Evolutionary conservation across 2,329 filamentous ascomycete species (phyloP).

Genomic region (Sarocladium strictum): DNA sequence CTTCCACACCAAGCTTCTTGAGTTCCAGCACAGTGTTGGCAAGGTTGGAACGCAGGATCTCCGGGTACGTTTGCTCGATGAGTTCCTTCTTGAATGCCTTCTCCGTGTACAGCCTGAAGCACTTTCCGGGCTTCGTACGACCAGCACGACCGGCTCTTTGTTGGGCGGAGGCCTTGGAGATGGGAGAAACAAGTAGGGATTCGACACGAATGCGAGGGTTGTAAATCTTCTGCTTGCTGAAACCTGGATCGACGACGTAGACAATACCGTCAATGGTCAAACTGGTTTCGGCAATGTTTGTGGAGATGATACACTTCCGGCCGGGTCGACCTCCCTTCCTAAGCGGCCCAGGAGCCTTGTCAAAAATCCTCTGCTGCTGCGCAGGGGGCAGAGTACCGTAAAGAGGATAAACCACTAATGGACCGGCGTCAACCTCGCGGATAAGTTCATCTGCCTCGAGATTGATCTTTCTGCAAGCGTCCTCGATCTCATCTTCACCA

Average conservation of each 20-base stretch:
- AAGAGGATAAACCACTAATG: constrained; percentile 83
- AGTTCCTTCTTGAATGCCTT: constrained; percentile 95
- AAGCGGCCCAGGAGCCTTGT: constrained; percentile 70
- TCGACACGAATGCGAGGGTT: constrained; percentile 95
- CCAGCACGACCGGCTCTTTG: constrained; percentile 98
- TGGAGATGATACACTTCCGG: constrained; percentile 90
- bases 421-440: constrained; percentile 84
- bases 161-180: constrained; percentile 95
- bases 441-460: constrained; percentile 90
- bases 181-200: constrained; percentile 93
- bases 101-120: constrained; percentile 95
- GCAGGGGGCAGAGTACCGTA: constrained; percentile 90
- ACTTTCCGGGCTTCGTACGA: constrained; percentile 97
- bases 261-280: constrained; percentile 98
- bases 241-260: constrained; percentile 97
- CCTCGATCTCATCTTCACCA: constrained; percentile 97
- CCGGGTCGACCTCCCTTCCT: constrained; percentile 76
- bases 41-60: constrained; percentile 90
- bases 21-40: constrained; percentile 92
- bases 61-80: constrained; percentile 94
- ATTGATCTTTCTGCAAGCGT: constrained; percentile 85
- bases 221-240: constrained; percentile 99
- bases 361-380: constrained; percentile 94
- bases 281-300: constrained; percentile 96
- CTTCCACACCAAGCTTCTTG: constrained; percentile 93